These are phyloP conservation scores for Alternaria alternata DNA, from an alignment of 2,329 filamentous ascomycete species.

Conservation along the genomic window DNA sequence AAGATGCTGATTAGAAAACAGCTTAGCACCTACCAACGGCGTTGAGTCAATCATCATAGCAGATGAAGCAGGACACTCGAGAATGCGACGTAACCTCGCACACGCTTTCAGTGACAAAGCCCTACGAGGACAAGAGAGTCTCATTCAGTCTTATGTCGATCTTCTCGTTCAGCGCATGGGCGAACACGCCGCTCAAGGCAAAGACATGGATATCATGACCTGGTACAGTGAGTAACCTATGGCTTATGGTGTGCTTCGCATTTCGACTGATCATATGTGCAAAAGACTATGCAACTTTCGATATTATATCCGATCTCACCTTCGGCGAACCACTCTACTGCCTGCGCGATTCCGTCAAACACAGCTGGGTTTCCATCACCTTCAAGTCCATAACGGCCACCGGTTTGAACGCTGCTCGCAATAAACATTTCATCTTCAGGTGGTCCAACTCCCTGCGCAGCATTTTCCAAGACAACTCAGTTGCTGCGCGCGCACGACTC, in stretches of 20 bases:
- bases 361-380: conserved; percentile 41
- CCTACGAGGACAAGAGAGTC: conserved; percentile 51
- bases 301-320: conserved; percentile 43
- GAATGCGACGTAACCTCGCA: conserved; percentile 49
- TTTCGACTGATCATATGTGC: not conserved
- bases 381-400: conserved; percentile 20
- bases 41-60: conserved; percentile 36
- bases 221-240: conserved; percentile 34
- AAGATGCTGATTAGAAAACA: not conserved
- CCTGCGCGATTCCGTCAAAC: conserved; percentile 37
- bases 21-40: conserved; percentile 39
- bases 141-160: conserved; percentile 52
- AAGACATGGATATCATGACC: conserved; percentile 33
- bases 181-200: conserved; percentile 24
- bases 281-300: conserved; percentile 16
- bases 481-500: conserved; percentile 13
- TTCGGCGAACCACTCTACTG: conserved; percentile 45
- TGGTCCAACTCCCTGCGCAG: conserved; percentile 22
- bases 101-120: conserved; percentile 56
- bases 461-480: conserved; percentile 21
- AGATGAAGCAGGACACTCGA: conserved; percentile 42
- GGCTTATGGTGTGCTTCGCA: conserved; percentile 12
- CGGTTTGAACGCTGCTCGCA: conserved; percentile 22
- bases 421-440: conserved; percentile 27
- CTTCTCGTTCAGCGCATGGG: conserved; percentile 48